phyloP scores from a whole-genome alignment of 2,329 filamentous ascomycete genomes.

The Colletotrichum magnum region DNA sequence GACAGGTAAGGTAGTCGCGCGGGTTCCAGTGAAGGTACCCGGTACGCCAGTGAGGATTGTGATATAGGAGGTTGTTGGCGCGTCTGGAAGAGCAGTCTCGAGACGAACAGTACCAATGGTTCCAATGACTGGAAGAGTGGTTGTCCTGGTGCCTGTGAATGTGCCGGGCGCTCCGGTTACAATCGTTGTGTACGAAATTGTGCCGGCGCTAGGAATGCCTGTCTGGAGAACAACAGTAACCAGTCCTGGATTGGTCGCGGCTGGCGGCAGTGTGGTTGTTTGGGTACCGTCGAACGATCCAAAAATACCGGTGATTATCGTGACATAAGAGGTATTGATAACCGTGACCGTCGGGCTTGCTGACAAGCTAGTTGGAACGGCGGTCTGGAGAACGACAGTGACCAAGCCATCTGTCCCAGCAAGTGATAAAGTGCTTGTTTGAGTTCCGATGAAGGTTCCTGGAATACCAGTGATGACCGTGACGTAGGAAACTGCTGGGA shows the following conservation, averaged over 20 bases:
- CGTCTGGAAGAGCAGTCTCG: neutral
- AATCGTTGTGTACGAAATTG: constrained; percentile 15
- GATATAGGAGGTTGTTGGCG: neutral
- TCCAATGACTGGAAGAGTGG: neutral
- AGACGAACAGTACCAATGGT: neutral
- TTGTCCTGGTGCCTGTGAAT: constrained; percentile 7
- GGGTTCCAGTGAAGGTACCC: constrained; percentile 17
- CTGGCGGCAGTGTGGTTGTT: constrained; percentile 24
- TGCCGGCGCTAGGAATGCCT: constrained; percentile 13
- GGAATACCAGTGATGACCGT: constrained; percentile 17
- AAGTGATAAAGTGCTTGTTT: constrained; percentile 14
- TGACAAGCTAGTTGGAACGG: neutral
- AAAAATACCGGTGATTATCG: constrained; percentile 24
- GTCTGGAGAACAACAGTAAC: constrained; percentile 30
- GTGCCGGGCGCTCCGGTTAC: constrained; percentile 6
- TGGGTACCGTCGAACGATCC: constrained; percentile 25
- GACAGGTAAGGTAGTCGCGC: neutral
- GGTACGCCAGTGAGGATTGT: constrained; percentile 1
- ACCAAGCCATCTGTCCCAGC: neutral
- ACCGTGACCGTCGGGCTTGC: neutral
- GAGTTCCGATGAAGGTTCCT: constrained; percentile 13
- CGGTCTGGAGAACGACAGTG: constrained; percentile 6
- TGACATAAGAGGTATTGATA: constrained; percentile 19
- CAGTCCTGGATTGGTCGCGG: constrained; percentile 15
- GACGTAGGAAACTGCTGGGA: constrained; percentile 2